Evolutionary conservation across 1,139 yeast genomes (phyloP), one percentile per base, ranked within the genome.

Genomic region (Hansenula sp.): DNA sequence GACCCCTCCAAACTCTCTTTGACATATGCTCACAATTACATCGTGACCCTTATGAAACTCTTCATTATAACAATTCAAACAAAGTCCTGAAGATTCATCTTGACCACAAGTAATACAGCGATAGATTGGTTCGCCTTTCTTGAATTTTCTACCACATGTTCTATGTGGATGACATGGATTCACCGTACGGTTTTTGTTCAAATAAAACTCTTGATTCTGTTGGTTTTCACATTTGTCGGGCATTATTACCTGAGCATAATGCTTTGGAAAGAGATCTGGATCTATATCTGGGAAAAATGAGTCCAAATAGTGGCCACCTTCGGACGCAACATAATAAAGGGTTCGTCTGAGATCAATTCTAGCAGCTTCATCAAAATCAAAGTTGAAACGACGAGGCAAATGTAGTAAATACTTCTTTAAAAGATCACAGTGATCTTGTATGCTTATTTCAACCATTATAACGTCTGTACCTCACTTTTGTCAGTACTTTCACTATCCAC

Each of bases 11-110:
- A 82, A 84, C 45, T 88, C 95, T 39, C 92, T 67, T 42, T 77
- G 81, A 40, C 90, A 82, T 13, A 88, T 79, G 32, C 81, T 75
- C 14, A 85, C 77, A 40, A 82, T 79, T 13, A 86, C 83, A 34
- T 80, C 77, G 59, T 92, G 98, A 38, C 80, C 95, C 27, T 61
- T 59, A 61, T 92, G 98, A 43, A 73, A 71, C 6, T 77, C 79
- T 3, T 80, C 79, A 42, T 79, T 77, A 62, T 71, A 92, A 58
- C 98, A 92, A 48, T 74, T 69, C 9, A 82, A 74, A 57, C 98
- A 92, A 21, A 92, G 64, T 0, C 92, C 96, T 62, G 95, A 85
- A 0, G 95, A 82, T 39, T 86, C 95, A 57, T 87, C 96, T 40
- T 75, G 73, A 0, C 89, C 92, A 62, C 96, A 88, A 0, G 95